phyloP scores from a whole-genome alignment of 164 flowering plant genomes.

The Pachysandra terminalis region DNA sequence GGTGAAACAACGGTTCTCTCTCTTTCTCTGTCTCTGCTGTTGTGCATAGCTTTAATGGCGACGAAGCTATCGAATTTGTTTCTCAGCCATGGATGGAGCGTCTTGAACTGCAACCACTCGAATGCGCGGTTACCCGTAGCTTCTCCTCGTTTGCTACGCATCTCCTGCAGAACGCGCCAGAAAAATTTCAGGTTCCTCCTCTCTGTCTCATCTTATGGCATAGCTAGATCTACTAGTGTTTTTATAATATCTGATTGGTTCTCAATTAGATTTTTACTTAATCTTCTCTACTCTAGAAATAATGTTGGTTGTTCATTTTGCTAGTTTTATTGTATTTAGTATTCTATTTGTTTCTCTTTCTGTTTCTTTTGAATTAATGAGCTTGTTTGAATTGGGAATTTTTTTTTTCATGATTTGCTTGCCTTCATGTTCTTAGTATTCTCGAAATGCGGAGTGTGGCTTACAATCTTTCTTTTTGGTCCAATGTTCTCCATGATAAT shows the following conservation, averaged over 20 bases:
- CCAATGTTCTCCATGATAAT: too few relatives aligned
- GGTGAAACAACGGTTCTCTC: conserved; percentile 18
- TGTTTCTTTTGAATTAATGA: too few relatives aligned
- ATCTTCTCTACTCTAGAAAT: background rate
- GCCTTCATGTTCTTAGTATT: too few relatives aligned
- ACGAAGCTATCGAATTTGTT: conserved; percentile 37
- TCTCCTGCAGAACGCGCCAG: conserved; percentile 55
- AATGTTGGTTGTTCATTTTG: too few relatives aligned
- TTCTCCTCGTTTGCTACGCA: conserved; percentile 29
- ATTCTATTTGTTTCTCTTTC: too few relatives aligned
- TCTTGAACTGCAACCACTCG: conserved; percentile 16
- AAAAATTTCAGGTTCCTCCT: conserved; percentile 44
- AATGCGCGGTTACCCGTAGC: conserved; percentile 20
- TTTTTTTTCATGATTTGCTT: too few relatives aligned
- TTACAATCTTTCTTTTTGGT: too few relatives aligned
- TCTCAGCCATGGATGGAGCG: conserved; percentile 29
- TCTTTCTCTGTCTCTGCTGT: background rate
- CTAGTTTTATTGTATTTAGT: too few relatives aligned
- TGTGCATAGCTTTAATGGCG: conserved; percentile 31
- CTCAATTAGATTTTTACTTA: too few relatives aligned
- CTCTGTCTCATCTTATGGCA: background rate
- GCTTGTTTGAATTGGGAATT: too few relatives aligned
- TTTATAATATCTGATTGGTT: background rate
- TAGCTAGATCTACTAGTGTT: background rate
- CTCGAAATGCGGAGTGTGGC: too few relatives aligned